Evolutionary conservation across 2,329 filamentous ascomycete species (phyloP).

Genomic region (Parastagonospora nodorum): DNA sequence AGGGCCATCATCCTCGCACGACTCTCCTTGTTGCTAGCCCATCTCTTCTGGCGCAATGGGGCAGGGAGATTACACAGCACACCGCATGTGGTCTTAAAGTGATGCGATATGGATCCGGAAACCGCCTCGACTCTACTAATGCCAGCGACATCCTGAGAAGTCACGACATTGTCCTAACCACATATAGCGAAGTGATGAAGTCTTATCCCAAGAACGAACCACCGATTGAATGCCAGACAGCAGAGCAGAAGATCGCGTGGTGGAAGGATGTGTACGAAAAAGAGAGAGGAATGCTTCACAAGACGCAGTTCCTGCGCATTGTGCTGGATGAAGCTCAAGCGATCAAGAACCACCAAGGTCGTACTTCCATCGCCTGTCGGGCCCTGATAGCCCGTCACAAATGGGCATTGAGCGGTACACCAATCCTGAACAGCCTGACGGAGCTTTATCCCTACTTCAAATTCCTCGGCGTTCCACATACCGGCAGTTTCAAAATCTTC

Average conservation of each 20-base stretch:
- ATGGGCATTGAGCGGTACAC: constrained; percentile 53
- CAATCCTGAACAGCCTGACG: constrained; percentile 42
- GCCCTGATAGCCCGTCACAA: constrained; percentile 45
- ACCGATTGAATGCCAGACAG: constrained; percentile 44
- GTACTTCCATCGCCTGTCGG: constrained; percentile 54
- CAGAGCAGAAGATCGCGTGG: constrained; percentile 48
- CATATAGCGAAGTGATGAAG: constrained; percentile 48
- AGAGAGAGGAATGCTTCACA: constrained; percentile 40
- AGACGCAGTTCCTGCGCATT: constrained; percentile 52
- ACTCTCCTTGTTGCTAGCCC: constrained; percentile 53
- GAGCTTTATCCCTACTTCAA: constrained; percentile 51
- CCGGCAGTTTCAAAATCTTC: constrained; percentile 50
- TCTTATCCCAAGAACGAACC: constrained; percentile 50
- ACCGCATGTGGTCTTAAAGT: constrained; percentile 22
- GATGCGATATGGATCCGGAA: constrained; percentile 33
- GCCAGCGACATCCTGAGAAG: constrained; percentile 11
- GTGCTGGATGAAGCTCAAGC: constrained; percentile 63
- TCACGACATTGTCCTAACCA: constrained; percentile 49
- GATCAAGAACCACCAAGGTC: constrained; percentile 57
- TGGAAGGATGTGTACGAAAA: constrained; percentile 39
- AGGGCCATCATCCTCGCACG: constrained; percentile 22
- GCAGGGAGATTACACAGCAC: constrained; percentile 37
- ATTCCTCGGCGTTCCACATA: constrained; percentile 50
- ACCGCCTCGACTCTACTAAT: constrained; percentile 27
- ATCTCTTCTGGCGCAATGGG: constrained; percentile 50